These are phyloP conservation scores for Phytopythium montanum DNA, from an alignment of 352 stramenopile species.

Conservation along the genomic window DNA sequence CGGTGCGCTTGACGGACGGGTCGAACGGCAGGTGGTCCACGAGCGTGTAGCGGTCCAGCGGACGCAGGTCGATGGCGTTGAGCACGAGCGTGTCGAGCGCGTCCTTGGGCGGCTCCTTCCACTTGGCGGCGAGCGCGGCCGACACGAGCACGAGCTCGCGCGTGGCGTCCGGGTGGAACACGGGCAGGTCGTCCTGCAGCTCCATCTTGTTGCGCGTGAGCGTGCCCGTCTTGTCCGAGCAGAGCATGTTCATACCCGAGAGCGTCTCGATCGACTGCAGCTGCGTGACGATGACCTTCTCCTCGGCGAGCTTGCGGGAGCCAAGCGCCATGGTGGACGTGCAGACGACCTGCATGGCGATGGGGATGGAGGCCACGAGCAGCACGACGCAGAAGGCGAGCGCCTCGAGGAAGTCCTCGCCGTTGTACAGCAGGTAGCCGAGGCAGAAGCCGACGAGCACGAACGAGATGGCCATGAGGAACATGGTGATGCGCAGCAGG, in stretches of 20 bases:
- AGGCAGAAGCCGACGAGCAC: slow-evolving; percentile 87
- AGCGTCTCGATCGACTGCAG: slow-evolving; percentile 92
- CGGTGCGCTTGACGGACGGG: slow-evolving; percentile 88
- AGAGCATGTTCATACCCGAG: slow-evolving; percentile 92
- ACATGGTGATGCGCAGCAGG: slow-evolving; percentile 90
- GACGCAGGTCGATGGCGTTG: slow-evolving; percentile 81
- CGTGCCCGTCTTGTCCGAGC: slow-evolving; percentile 96
- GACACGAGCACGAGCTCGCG: slow-evolving; percentile 88
- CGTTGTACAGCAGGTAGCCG: slow-evolving; percentile 82
- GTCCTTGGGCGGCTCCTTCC: slow-evolving; percentile 92
- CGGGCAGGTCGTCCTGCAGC: slow-evolving; percentile 89
- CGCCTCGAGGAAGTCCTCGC: slow-evolving; percentile 67
- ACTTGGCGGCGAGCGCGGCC: slow-evolving; percentile 92
- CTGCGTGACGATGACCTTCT: slow-evolving; percentile 92
- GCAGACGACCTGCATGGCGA: slow-evolving; percentile 92
- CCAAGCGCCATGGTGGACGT: slow-evolving; percentile 93
- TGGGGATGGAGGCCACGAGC: slow-evolving; percentile 90
- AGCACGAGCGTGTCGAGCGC: slow-evolving; percentile 92
- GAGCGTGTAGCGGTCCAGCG: slow-evolving; percentile 82
- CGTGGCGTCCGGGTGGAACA: slow-evolving; percentile 75
- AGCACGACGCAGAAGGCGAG: slow-evolving; percentile 90
- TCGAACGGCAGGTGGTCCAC: slow-evolving; percentile 84
- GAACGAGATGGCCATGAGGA: slow-evolving; percentile 85
- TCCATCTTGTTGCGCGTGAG: slow-evolving; percentile 95
- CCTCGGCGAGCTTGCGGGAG: slow-evolving; percentile 83